phyloP scores from a whole-genome alignment of 2,329 filamentous ascomycete species.

The Fusarium torulosum region DNA sequence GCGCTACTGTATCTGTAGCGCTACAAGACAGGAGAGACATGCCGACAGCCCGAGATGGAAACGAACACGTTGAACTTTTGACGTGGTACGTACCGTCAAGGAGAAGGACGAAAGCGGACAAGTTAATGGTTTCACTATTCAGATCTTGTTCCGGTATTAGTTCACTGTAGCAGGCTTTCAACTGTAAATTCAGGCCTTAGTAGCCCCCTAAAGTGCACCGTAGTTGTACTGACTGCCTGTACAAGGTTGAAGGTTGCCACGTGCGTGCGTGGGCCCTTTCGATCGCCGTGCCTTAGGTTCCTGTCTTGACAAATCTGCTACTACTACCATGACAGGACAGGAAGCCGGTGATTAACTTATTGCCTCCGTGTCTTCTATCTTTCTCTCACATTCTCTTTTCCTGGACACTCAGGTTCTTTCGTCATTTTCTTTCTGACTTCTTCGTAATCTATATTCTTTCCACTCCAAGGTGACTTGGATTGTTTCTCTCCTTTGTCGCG shows the following conservation, averaged over 20 bases:
- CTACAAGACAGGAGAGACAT: slow-evolving; percentile 33
- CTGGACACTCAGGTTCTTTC: slow-evolving; percentile 15
- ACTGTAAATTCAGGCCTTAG: background rate
- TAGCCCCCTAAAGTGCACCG: background rate
- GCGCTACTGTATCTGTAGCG: slow-evolving; percentile 18
- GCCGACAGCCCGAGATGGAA: slow-evolving; percentile 44
- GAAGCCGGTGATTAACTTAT: slow-evolving; percentile 37
- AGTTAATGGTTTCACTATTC: slow-evolving; percentile 15
- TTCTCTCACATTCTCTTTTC: slow-evolving; percentile 32
- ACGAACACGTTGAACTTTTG: slow-evolving; percentile 51
- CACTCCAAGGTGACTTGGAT: slow-evolving; percentile 16
- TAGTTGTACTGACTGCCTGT: background rate
- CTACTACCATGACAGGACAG: slow-evolving; percentile 49
- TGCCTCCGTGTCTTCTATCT: slow-evolving; percentile 34
- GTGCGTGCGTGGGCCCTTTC: slow-evolving; percentile 52
- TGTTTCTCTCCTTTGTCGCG: slow-evolving; percentile 30
- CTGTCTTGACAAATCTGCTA: slow-evolving; percentile 46
- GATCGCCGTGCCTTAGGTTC: slow-evolving; percentile 45
- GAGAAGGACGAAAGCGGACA: slow-evolving; percentile 17
- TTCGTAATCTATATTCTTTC: slow-evolving; percentile 19
- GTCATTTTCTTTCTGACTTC: slow-evolving; percentile 20
- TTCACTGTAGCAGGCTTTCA: background rate
- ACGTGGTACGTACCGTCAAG: slow-evolving; percentile 3
- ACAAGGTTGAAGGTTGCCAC: slow-evolving; percentile 48
- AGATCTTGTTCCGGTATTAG: slow-evolving; percentile 15